These are phyloP conservation scores for Aleurites moluccanus DNA, from an alignment of 441 rosid genomes.

Conservation along the genomic window DNA sequence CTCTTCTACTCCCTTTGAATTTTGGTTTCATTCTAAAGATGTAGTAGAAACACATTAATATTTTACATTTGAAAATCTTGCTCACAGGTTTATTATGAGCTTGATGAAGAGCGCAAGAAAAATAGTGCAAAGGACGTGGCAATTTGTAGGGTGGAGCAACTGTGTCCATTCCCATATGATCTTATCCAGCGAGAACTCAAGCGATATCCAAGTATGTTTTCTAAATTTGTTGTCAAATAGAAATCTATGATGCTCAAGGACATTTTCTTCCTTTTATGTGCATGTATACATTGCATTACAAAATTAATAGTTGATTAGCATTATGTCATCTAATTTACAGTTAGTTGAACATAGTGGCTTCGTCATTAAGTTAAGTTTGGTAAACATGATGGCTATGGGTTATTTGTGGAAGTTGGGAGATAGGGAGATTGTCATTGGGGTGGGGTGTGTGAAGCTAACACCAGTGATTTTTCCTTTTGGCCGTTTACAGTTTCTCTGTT, in stretches of 20 bases:
- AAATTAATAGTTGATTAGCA: neutral
- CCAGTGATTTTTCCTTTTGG: neutral
- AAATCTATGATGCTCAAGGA: neutral
- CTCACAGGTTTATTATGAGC: conserved; percentile 85
- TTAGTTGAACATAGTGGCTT: neutral
- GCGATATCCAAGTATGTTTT: conserved; percentile 84
- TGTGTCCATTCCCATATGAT: conserved; percentile 95
- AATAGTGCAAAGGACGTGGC: conserved; percentile 67
- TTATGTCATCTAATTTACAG: neutral
- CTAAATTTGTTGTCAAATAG: conserved; percentile 1
- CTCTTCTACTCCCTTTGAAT: neutral
- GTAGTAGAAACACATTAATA: neutral
- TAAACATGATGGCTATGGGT: neutral
- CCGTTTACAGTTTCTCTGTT: neutral
- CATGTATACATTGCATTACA: neutral
- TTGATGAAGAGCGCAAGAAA: conserved; percentile 82
- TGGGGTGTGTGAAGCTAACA: too few species aligned
- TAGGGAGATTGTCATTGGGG: neutral
- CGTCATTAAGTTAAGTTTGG: neutral
- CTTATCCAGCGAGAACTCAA: conserved; percentile 90
- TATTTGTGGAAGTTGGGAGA: neutral
- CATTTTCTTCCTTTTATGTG: neutral
- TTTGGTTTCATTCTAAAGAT: neutral
- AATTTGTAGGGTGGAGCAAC: conserved; percentile 93
- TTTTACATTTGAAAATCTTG: conserved; percentile 17